Evolutionary conservation across 495 filamentous ascomycete species (phyloP).

Genomic region (Lepidopterella palustris): DNA sequence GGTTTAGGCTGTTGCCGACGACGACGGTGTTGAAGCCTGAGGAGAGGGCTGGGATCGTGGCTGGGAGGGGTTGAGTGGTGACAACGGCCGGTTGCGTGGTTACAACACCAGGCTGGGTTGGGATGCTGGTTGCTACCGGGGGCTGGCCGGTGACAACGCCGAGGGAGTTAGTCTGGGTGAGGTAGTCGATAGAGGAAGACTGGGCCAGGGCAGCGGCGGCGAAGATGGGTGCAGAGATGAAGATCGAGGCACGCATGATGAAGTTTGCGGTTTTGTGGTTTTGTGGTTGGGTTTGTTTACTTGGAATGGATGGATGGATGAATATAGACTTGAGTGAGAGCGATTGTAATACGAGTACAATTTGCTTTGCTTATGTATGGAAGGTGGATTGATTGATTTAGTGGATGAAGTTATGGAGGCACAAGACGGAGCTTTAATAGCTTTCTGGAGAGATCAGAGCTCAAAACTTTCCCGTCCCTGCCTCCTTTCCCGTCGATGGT

Average conservation of each 20-base stretch:
- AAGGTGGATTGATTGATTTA: neutral
- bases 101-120: conserved; percentile 37
- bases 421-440: neutral
- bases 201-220: conserved; percentile 29
- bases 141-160: conserved; percentile 50
- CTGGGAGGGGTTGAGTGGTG: conserved; percentile 18
- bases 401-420: neutral
- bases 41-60: conserved; percentile 42
- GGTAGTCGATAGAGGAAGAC: conserved; percentile 28
- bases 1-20: conserved; percentile 11
- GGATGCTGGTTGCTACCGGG: conserved; percentile 29
- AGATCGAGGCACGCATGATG: conserved; percentile 25
- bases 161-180: conserved; percentile 48
- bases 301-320: neutral
- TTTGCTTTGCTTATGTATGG: neutral
- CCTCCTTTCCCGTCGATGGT: neutral
- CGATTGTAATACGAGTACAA: neutral
- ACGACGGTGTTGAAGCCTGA: conserved; percentile 28
- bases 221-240: conserved; percentile 31
- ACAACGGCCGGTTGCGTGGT: conserved; percentile 42
- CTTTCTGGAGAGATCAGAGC: neutral
- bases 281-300: neutral
- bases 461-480: neutral
- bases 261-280: neutral
- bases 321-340: neutral